phyloP scores from a whole-genome alignment of 345 rosid species.

The Cochlearia excelsa region DNA sequence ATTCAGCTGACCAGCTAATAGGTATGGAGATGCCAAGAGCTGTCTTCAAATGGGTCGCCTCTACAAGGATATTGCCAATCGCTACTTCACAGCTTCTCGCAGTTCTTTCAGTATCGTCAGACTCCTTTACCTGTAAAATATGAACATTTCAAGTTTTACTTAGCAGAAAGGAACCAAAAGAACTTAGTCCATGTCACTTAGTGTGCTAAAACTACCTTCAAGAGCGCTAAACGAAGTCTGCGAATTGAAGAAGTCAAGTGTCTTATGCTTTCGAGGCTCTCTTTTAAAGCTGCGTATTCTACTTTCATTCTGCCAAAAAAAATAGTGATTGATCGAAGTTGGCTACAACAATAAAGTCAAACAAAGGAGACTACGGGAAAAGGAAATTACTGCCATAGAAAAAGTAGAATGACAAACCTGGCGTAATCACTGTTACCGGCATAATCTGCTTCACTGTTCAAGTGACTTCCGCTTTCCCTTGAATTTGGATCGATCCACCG shows the following conservation, averaged over 20 bases:
- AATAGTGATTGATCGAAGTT: background rate
- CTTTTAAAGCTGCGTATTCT: constrained; percentile 86
- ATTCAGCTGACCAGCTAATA: constrained; percentile 83
- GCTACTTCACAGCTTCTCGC: constrained; percentile 37
- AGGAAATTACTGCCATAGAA: background rate
- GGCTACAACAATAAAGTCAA: background rate
- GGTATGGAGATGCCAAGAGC: constrained; percentile 90
- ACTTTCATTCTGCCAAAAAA: constrained; percentile 65
- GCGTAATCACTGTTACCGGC: constrained; percentile 57
- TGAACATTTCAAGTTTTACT: constrained; percentile 1
- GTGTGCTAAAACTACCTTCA: constrained; percentile 49
- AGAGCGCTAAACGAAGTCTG: constrained; percentile 75
- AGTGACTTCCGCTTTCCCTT: constrained; percentile 43
- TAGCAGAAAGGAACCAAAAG: constrained; percentile 2
- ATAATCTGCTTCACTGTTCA: constrained; percentile 40
- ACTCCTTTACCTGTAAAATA: constrained; percentile 58
- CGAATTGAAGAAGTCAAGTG: constrained; percentile 71
- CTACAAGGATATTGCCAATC: constrained; percentile 54
- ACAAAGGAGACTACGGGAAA: constrained; percentile 6
- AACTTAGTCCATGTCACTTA: constrained; percentile 7
- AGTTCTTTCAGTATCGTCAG: constrained; percentile 36
- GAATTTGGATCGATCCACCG: constrained; percentile 73
- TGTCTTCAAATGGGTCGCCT: constrained; percentile 80
- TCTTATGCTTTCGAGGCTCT: constrained; percentile 79
- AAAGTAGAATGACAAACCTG: constrained; percentile 46